Base-by-base conservation (phyloP, 2,329 filamentous ascomycete genomes). In the Fusarium keratoplasticum region DNA sequence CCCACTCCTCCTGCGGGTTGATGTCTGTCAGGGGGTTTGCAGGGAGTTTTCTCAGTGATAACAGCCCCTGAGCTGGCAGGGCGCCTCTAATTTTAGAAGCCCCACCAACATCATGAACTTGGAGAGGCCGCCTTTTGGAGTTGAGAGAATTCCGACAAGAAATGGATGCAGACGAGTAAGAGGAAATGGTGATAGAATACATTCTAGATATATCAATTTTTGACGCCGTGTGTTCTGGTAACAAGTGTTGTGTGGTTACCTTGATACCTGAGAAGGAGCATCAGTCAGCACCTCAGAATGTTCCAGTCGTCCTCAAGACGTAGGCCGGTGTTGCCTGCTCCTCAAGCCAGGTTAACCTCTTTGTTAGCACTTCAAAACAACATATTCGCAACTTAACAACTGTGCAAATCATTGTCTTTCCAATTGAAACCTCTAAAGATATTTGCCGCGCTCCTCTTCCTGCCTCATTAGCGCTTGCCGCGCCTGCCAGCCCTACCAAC, bases 241-340 rank as follows among this genome's bases (percentile, higher is more conserved):
- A 31, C 5, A 11, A 20, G 18, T 4, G 18, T 54, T 16, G 25
- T 54, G 6, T 20, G 18, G 27, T 54, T 42, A 18, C 36, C 11
- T 64, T 8, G 61, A 2, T 38, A 20, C 31, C 0, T 38, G 16
- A 27, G 25, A 35, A 44, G 27, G 66, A 52, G 22, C 66, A 13
- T 42, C 27, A 44, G 50, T 70, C 67, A 70, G 71, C 64, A 47
- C 61, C 71, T 73, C 70, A 75, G 74, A 78, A 78, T 74, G 72
- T 78, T 78, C 76, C 64, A 76, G 67, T 29, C 25, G 47, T 50
- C 36, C 14, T 61, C 38, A 52, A 74, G 66, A 66, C 76, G 68
- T 76, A 78, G 61, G 64, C 76, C 61, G 61, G 67, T 77, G 77
- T 73, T 78, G 77, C 77, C 77, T 78, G 50, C 67, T 31, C 64